These are phyloP conservation scores for Pterocarpus macrocarpus DNA, from an alignment of 306 rosid species.

Conservation along the genomic window DNA sequence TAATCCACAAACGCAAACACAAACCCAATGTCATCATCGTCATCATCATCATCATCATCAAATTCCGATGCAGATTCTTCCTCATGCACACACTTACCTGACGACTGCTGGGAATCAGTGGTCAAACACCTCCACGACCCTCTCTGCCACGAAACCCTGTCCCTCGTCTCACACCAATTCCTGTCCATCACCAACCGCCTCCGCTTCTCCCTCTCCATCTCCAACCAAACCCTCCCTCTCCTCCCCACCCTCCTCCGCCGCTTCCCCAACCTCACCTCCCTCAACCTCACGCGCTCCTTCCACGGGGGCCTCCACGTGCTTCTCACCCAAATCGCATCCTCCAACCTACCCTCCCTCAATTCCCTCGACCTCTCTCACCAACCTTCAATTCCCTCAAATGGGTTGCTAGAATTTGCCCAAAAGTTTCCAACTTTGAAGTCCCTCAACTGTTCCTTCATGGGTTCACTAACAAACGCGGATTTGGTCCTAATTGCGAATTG, in stretches of 20 bases:
- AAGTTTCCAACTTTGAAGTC: constrained; percentile 43
- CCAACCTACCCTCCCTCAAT: constrained; percentile 48
- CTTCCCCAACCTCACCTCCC: constrained; percentile 51
- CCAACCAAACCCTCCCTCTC: constrained; percentile 20
- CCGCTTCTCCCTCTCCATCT: constrained; percentile 48
- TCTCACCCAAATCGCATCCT: constrained; percentile 51
- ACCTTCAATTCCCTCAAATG: constrained; percentile 44
- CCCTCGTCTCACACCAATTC: constrained; percentile 65
- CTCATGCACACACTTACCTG: constrained; percentile 21
- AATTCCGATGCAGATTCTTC: too few relatives aligned
- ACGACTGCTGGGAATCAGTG: constrained; percentile 71
- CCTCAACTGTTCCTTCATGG: constrained; percentile 50
- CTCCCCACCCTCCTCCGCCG: constrained; percentile 58
- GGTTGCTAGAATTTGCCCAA: constrained; percentile 44
- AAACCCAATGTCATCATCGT: background rate
- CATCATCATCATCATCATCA: too few relatives aligned
- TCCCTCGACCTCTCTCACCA: constrained; percentile 59
- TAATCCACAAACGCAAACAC: too few relatives aligned
- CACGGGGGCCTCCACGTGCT: constrained; percentile 48
- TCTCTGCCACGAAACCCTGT: constrained; percentile 52
- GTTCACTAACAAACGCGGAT: constrained; percentile 36
- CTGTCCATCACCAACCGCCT: constrained; percentile 61
- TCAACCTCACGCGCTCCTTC: constrained; percentile 48
- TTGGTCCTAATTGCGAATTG: constrained; percentile 44
- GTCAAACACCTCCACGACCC: constrained; percentile 41